phyloP scores from a whole-genome alignment of 2,329 filamentous ascomycete genomes.

The Proliferodiscus dingleyae region DNA sequence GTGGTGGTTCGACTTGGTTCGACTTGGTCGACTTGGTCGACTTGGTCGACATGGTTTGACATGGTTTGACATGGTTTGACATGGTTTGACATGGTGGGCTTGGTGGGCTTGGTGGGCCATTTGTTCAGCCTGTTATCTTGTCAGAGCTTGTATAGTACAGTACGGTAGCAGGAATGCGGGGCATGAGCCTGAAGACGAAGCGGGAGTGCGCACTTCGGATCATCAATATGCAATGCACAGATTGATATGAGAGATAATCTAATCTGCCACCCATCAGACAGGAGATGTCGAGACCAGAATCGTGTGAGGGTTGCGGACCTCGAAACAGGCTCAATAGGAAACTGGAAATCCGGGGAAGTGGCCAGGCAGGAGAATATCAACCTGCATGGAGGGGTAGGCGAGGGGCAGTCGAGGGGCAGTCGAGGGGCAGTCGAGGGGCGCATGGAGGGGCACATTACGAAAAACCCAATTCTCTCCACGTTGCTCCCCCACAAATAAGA shows the following conservation, averaged over 20 bases:
- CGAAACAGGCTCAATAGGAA: constrained; percentile 1
- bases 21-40: no score
- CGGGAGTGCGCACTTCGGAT: background rate
- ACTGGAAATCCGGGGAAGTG: background rate
- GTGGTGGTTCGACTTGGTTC: no score
- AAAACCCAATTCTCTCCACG: background rate
- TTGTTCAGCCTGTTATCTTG: constrained; percentile 6
- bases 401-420: no score
- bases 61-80: no score
- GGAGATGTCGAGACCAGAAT: constrained; percentile 1
- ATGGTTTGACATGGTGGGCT: no score
- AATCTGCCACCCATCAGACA: background rate
- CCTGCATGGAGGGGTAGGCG: no score
- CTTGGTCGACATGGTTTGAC: no score
- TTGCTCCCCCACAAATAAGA: constrained; percentile 1
- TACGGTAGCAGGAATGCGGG: constrained; percentile 11
- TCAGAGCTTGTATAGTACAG: no score
- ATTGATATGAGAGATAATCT: background rate
- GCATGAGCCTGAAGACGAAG: background rate
- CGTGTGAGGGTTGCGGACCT: background rate
- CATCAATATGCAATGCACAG: constrained; percentile 3
- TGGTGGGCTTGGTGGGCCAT: no score
- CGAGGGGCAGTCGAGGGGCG: no score
- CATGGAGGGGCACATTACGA: no score
- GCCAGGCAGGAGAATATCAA: background rate